Base-by-base conservation (phyloP, 1,284 basidiomycete species). In the Malassezia arunalokei region DNA sequence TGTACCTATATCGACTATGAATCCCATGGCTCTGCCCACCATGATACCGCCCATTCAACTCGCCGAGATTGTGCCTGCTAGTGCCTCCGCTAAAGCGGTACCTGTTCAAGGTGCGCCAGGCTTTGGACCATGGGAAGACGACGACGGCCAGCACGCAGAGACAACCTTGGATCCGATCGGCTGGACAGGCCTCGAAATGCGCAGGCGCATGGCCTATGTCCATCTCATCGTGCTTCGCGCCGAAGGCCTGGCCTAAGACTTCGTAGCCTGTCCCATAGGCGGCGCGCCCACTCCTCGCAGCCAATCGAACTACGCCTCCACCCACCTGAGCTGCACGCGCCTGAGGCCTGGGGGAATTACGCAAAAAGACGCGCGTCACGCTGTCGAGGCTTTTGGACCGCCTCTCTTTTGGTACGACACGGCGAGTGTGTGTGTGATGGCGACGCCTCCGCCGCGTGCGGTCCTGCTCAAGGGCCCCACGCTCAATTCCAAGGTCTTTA, bases 381-480 rank as follows among this genome's bases (percentile, higher is more conserved):
- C 20, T 24, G 20, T 4, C 20, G 20, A 24, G 20, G 20, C 20
- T 4, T 24, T 24, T 24, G 20, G 20, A 24, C 20, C 20, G 20
- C 20, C 20, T 24, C 20, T 24, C 20, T 24, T 4, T 24, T 24
- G 20, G 20, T 24, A 24, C 20, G 20, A 24, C 20, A 24, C 20
- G 20, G 20, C 20, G 20, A 24, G 20, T 24, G 20, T 24, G 20
- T 24, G 20, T 24, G 20, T 24, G 20, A 24, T 24, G 20, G 20
- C 20, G 20, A 24, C 20, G 20, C 20, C 20, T 24, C 20, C 49
- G 49, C 40, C 38, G 17, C 42, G 55, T 20, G 67, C 67, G 2
- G 52, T 69, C 17, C 59, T 68, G 49, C 59, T 69, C 53, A 69
- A 65, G 41, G 67, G 67, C 3, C 67, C 67, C 5, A 59, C 58